phyloP scores from a whole-genome alignment of 805 yeast species.

The Candida vaughaniae region DNA sequence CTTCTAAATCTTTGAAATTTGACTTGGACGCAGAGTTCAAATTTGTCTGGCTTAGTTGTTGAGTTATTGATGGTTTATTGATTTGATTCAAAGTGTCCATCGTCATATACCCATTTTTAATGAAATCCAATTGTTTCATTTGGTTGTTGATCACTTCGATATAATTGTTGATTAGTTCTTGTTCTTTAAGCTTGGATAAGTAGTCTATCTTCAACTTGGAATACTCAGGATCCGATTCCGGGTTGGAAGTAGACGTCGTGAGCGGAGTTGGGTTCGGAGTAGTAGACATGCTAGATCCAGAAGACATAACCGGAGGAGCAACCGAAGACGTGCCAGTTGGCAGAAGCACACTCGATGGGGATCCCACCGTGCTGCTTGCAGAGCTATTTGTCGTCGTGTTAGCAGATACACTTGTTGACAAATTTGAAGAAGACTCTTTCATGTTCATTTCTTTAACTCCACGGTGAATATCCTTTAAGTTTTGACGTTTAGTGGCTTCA shows the following conservation, averaged over 20 bases:
- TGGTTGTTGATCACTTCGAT: conserved; percentile 43
- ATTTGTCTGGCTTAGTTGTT: conserved; percentile 2
- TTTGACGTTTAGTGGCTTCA: conserved; percentile 3
- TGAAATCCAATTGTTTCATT: conserved; percentile 42
- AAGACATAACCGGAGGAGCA: neutral
- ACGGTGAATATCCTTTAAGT: conserved; percentile 4
- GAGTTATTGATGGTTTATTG: neutral
- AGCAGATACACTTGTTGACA: neutral
- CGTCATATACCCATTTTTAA: conserved; percentile 44
- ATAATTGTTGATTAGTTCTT: conserved; percentile 41
- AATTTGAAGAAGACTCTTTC: neutral
- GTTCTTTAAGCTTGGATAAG: conserved; percentile 40
- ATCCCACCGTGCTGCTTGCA: neutral
- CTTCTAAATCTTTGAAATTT: conserved; percentile 25
- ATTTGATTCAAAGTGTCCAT: conserved; percentile 36
- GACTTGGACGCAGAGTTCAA: neutral
- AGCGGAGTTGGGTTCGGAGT: conserved; percentile 2
- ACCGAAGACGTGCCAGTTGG: neutral
- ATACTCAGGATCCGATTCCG: conserved; percentile 14
- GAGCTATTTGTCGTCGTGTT: neutral
- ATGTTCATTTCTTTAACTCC: conserved; percentile 7
- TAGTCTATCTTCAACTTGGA: conserved; percentile 30
- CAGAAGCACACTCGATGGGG: neutral
- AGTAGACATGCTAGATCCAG: neutral
- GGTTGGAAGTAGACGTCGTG: no score